Percentiles rank a stretch among this genome's conserved stretches.
Evolutionary conservation across 202 grass and related monocot genomes (phyloP).

Genomic region (Panicum virgatum): DNA sequence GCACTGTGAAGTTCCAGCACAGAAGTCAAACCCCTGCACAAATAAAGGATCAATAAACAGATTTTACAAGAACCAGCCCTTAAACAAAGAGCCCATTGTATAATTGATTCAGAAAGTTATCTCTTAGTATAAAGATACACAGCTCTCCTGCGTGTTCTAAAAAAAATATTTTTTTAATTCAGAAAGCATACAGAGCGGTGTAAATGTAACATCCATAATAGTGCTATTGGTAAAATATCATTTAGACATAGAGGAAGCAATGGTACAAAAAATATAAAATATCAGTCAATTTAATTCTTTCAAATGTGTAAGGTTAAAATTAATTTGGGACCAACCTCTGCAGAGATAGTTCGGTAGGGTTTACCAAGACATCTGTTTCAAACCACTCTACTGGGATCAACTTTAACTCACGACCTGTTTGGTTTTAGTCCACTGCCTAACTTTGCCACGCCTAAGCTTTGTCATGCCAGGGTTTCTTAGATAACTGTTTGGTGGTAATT

Average conservation of each 20-base stretch:
- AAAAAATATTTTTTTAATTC: too few relatives aligned
- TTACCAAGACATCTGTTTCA: not conserved
- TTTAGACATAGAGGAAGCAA: slow-evolving; percentile 18
- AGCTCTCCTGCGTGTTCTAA: too few relatives aligned
- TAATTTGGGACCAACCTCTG: not conserved
- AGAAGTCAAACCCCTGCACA: slow-evolving; percentile 65
- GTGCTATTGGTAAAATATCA: not conserved
- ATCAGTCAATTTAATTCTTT: not conserved
- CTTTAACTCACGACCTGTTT: not conserved
- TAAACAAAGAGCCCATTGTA: slow-evolving; percentile 6
- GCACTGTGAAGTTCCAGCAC: slow-evolving; percentile 62
- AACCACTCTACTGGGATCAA: slow-evolving; percentile 21
- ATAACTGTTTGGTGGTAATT: not conserved
- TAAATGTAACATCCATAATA: slow-evolving; percentile 25
- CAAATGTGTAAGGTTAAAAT: not conserved
- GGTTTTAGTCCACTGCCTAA: not conserved
- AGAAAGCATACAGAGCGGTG: slow-evolving; percentile 1
- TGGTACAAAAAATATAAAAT: not conserved
- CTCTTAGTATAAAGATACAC: too few relatives aligned
- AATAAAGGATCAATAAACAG: slow-evolving; percentile 32
- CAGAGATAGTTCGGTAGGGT: not conserved
- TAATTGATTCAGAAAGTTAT: slow-evolving; percentile 1
- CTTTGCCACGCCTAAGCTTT: not conserved
- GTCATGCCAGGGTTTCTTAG: not conserved
- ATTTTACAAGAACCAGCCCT: not conserved